Conservation (phyloP, 2,329 filamentous ascomycete genomes). For the Penicillium thymicola region DNA sequence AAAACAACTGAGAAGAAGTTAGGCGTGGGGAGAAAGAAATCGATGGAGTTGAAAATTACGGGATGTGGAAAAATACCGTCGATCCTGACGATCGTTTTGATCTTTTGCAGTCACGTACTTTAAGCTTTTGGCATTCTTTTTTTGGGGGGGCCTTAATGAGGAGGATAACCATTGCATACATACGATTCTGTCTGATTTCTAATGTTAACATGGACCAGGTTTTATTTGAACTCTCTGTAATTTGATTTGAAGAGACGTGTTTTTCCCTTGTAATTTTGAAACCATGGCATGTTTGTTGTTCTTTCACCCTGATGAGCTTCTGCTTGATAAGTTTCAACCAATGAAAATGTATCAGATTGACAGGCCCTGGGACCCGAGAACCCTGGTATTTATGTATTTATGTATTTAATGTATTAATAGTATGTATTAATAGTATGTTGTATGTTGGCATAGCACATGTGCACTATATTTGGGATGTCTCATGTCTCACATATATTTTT, state of each 20-base stretch:
- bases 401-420: conserved; percentile 1
- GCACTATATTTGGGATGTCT: conserved; percentile 13
- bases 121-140: conserved; percentile 2
- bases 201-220: neutral
- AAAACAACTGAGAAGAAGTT: conserved; percentile 1
- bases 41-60: conserved; percentile 9
- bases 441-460: neutral
- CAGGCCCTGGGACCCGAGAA: neutral
- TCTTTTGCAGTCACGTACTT: neutral
- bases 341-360: neutral
- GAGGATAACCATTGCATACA: neutral
- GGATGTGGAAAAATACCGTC: conserved; percentile 6
- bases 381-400: neutral
- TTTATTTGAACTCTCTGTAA: neutral
- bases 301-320: conserved; percentile 5
- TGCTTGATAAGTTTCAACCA: neutral
- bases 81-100: conserved; percentile 9
- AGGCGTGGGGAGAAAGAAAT: conserved; percentile 9
- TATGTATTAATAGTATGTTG: neutral
- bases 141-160: neutral
- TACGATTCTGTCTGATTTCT: neutral
- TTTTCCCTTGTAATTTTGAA: neutral
- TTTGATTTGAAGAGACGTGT: neutral
- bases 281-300: conserved; percentile 2
- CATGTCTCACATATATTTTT: conserved; percentile 1